These are phyloP conservation scores for Solanum chilense DNA, from an alignment of 257 asterid species.

Conservation along the genomic window DNA sequence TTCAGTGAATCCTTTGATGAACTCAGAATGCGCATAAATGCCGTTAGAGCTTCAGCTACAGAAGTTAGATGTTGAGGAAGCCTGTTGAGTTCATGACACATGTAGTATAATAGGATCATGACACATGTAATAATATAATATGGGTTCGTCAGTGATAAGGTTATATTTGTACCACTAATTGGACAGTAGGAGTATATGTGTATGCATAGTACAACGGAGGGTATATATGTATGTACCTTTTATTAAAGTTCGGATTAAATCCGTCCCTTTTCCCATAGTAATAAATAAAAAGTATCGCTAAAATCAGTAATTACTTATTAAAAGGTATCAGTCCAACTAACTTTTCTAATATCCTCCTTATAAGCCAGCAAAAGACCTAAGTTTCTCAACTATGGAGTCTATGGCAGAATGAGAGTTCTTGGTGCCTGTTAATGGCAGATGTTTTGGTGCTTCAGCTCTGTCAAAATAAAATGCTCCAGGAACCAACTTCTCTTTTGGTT, in stretches of 20 bases:
- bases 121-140: too few species aligned
- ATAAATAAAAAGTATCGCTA: too few species aligned
- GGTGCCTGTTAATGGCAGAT: slow-evolving; percentile 61
- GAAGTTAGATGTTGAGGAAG: neutral
- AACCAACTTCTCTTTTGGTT: slow-evolving; percentile 64
- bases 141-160: too few species aligned
- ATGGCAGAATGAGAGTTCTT: slow-evolving; percentile 46
- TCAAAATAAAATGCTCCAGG: slow-evolving; percentile 72
- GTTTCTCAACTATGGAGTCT: slow-evolving; percentile 39
- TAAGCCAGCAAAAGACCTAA: slow-evolving; percentile 29
- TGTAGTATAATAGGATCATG: too few species aligned
- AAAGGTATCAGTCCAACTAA: too few species aligned
- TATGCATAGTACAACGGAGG: too few species aligned
- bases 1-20: neutral
- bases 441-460: slow-evolving; percentile 72
- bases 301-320: too few species aligned
- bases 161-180: too few species aligned
- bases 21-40: neutral
- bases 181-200: too few species aligned
- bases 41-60: neutral
- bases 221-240: too few species aligned
- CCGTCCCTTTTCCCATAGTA: too few species aligned
- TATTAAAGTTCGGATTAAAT: too few species aligned
- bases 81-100: neutral
- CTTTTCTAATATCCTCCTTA: neutral